Evolutionary conservation across 768 basidiomycete species (phyloP).

Genomic region (Collybia sordida): DNA sequence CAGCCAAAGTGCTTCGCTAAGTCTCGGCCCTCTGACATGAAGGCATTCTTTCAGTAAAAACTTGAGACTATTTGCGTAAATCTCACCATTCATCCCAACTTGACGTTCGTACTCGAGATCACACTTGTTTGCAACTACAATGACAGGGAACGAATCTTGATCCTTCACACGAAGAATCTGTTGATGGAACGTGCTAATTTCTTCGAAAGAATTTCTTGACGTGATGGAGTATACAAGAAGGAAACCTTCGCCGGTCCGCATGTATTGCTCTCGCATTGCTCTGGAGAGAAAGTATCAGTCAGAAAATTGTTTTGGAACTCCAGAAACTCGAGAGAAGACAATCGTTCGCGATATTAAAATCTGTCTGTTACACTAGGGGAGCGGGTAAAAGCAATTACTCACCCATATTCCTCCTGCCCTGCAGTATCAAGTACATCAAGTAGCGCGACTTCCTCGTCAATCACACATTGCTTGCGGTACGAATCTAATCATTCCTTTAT

Average conservation of each 20-base stretch:
- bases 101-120: conserved; percentile 96
- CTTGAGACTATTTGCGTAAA: neutral
- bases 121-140: conserved; percentile 97
- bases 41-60: neutral
- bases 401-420: conserved; percentile 97
- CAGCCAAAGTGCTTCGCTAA: conserved; percentile 94
- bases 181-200: conserved; percentile 94
- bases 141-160: conserved; percentile 91
- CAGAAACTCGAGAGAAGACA: neutral
- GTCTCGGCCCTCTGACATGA: conserved; percentile 84
- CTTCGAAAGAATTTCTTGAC: conserved; percentile 96
- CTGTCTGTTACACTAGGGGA: neutral
- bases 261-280: conserved; percentile 99
- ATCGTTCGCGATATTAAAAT: neutral
- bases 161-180: conserved; percentile 97
- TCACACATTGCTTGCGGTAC: conserved; percentile 93
- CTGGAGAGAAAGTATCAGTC: conserved; percentile 36
- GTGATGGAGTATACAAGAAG: conserved; percentile 97
- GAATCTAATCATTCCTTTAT: conserved; percentile 59
- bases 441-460: conserved; percentile 94
- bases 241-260: conserved; percentile 98
- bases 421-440: conserved; percentile 95
- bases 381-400: conserved; percentile 22
- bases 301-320: neutral
- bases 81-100: conserved; percentile 88